Base-by-base conservation (phyloP, 2,329 filamentous ascomycete genomes). In the Aspergillus eucalypticola region DNA sequence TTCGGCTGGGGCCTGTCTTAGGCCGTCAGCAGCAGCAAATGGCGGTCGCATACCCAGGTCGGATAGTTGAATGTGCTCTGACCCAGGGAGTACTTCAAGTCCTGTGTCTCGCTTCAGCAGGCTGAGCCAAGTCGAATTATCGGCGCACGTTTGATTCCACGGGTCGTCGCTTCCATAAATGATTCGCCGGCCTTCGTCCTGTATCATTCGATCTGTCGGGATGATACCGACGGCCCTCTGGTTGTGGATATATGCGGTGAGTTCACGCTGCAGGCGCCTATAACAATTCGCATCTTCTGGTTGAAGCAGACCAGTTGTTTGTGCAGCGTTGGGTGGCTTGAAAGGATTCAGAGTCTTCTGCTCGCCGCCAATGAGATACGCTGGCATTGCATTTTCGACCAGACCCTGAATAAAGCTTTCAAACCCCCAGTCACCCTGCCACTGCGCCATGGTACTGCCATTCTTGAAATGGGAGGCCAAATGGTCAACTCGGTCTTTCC, bases 101-200 rank as follows among this genome's bases (percentile, higher is more conserved):
- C 78, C 79, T 41, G 73, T 69, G 60, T 80, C 76, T 8, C 75
- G 76, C 64, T 81, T 81, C 54, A 81, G 65, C 25, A 79, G 67
- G 58, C 74, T 74, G 10, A 81, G 69, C 79, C 79, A 81, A 8
- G 75, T 67, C n/a, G 75, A 69, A 53, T 80, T 80, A 63, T 81
- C 79, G 7, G 79, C 79, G 58, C 77, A 78, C 3, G 79, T 81
- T 67, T 79, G 74, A 54, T 77, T 76, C 73, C 74, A 77, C n/a
- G 67, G 68, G 35, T 76, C 74, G 58, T 73, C 68, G 15, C 53
- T 66, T 11, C 68, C 72, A 56, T 76, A 77, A 49, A 77, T 71
- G 7, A 75, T 66, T 54, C 61, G 64, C 41, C 75, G 75, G 49
- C 65, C 74, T 60, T 76, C 68, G 21, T 74, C 67, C 63, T 77